Evolutionary conservation across 2,329 filamentous ascomycete genomes (phyloP).

Genomic region (Botrytis medusae): DNA sequence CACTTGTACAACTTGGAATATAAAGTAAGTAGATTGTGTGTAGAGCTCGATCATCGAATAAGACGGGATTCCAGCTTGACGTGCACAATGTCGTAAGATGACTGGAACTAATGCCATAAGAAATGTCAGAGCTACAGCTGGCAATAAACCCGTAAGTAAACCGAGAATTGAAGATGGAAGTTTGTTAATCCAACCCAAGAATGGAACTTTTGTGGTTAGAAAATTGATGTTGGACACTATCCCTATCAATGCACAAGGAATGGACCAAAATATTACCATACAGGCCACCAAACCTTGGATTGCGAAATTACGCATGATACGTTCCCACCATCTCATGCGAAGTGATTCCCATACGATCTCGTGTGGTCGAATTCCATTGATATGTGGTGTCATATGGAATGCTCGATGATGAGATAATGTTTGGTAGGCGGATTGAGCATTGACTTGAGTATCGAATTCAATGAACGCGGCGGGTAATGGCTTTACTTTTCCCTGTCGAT

Average conservation of each 20-base stretch:
- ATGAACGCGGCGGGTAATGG: conserved; percentile 63
- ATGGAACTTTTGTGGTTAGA: conserved; percentile 52
- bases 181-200: conserved; percentile 56
- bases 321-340: conserved; percentile 61
- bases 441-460: conserved; percentile 60
- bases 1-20: conserved; percentile 63
- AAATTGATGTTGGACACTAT: conserved; percentile 63
- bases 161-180: conserved; percentile 56
- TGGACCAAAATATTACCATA: conserved; percentile 66
- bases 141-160: conserved; percentile 62
- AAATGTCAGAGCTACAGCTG: conserved; percentile 57
- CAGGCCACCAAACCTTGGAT: conserved; percentile 54
- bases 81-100: conserved; percentile 61
- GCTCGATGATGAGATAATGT: conserved; percentile 62
- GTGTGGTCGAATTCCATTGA: conserved; percentile 58
- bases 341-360: conserved; percentile 69
- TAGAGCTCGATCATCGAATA: conserved; percentile 59
- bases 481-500: conserved; percentile 50
- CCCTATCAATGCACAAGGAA: conserved; percentile 65
- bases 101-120: conserved; percentile 61
- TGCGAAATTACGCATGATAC: conserved; percentile 54
- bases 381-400: conserved; percentile 63
- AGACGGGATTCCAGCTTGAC: conserved; percentile 58
- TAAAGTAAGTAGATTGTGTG: conserved; percentile 64
- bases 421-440: conserved; percentile 65